Base-by-base conservation (phyloP, 1,139 yeast species). In the Pichia sp. region DNA sequence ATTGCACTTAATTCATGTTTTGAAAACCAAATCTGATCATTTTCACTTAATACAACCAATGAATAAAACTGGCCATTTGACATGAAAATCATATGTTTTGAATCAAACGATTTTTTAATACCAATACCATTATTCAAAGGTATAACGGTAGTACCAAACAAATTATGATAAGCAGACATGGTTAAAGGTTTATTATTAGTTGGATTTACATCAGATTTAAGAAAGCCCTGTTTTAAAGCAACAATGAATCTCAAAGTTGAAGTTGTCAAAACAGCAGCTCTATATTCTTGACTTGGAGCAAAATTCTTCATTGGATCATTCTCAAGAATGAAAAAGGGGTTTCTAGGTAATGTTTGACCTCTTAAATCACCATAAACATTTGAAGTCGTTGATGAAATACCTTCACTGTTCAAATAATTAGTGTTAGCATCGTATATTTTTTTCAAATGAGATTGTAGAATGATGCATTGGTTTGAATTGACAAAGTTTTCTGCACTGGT, bases 311-410 rank as follows among this genome's bases (percentile, higher is more conserved):
- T 75, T 0, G 91, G 90, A 60, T 85, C 95, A 62, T 84, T 86
- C 58, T 84, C 89, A 33, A 85, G 67, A 10, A 85, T 77, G 59
- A 85, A 73, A 60, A 83, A 85, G 0, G 95, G 95, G 62, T 85
- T 85, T 55, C 91, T 71, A 5, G 95, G 95, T 49, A 85, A 70
- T 2, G 85, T 81, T 60, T 83, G 86, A 16, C 83, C 83, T 49
- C 80, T 68, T 42, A 79, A 67, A 53, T 83, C 87, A 31, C 87
- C 87, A 57, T 84, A 81, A 47, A 83, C 79, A 16, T 83, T 84
- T 0, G 86, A 81, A 44, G 79, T 79, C 56, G 76, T 75, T 58
- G 75, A 84, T 61, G 73, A 82, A 67, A 76, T 83, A 65, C 74
- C 83, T 51, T 59, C 73, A 55, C 60, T 74, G 59, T 81, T 82